phyloP scores from a whole-genome alignment of 1,139 yeast species.

The Tardiomyces blankii region DNA sequence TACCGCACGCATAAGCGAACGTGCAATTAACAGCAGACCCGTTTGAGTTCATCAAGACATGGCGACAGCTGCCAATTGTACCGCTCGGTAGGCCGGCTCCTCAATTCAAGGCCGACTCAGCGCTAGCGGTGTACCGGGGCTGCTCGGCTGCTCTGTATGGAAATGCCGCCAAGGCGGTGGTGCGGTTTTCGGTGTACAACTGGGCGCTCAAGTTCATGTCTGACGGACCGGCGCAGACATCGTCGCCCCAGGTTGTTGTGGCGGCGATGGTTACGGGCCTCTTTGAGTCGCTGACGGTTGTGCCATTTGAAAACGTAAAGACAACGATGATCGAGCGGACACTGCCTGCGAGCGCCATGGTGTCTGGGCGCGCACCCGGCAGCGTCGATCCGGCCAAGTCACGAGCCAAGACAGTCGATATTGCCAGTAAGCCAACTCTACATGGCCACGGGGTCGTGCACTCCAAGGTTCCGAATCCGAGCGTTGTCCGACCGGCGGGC shows the following conservation, averaged over 20 bases:
- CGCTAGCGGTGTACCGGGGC: conserved; percentile 41
- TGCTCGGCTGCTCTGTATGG: conserved; percentile 78
- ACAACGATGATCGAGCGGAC: conserved; percentile 63
- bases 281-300: conserved; percentile 68
- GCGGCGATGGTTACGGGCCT: conserved; percentile 86
- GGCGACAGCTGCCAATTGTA: conserved; percentile 42
- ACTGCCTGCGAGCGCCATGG: neutral
- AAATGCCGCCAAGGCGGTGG: conserved; percentile 56
- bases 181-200: conserved; percentile 66
- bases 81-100: neutral
- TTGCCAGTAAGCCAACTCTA: neutral
- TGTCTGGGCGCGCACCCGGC: neutral
- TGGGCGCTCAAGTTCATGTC: conserved; percentile 71
- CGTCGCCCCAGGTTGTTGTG: conserved; percentile 33
- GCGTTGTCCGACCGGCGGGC: neutral
- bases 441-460: neutral
- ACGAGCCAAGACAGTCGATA: neutral
- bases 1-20: neutral
- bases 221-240: conserved; percentile 17
- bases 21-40: conserved; percentile 37
- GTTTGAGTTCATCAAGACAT: conserved; percentile 70
- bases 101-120: neutral
- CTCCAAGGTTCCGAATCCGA: neutral
- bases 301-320: conserved; percentile 83
- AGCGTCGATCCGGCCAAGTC: neutral